These are phyloP conservation scores for Diatrype stigma DNA, from an alignment of 2,329 filamentous ascomycete genomes.

Conservation along the genomic window DNA sequence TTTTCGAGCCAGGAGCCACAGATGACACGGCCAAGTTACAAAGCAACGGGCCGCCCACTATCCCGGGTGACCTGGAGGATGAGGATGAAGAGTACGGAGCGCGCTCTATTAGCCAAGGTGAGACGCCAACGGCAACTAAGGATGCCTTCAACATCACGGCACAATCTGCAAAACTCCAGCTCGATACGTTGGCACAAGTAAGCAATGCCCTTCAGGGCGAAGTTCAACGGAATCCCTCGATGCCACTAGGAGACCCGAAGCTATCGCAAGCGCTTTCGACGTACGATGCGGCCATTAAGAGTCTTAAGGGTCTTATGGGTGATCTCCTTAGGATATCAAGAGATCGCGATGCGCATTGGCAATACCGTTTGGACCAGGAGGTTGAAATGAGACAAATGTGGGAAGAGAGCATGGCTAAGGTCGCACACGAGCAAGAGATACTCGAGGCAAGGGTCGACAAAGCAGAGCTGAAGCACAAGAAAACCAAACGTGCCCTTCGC, in stretches of 20 bases:
- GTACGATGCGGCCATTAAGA: conserved; percentile 86
- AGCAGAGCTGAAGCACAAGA: conserved; percentile 82
- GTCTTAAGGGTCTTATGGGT: conserved; percentile 76
- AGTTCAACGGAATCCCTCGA: conserved; percentile 62
- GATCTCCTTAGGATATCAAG: conserved; percentile 88
- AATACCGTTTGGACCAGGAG: conserved; percentile 88
- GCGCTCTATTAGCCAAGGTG: conserved; percentile 73
- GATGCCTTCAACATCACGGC: conserved; percentile 97
- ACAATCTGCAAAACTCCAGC: conserved; percentile 86
- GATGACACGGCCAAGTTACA: conserved; percentile 35
- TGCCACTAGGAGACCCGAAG: conserved; percentile 71
- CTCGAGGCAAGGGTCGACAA: conserved; percentile 84
- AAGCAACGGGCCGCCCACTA: conserved; percentile 30
- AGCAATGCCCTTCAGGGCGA: conserved; percentile 76
- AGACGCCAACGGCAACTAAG: conserved; percentile 70
- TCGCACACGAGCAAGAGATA: conserved; percentile 91
- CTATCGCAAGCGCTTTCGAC: conserved; percentile 74
- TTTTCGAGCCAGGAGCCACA: conserved; percentile 43
- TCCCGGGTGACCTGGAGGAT: conserved; percentile 41
- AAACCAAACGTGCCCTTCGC: conserved; percentile 83
- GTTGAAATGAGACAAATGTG: conserved; percentile 90
- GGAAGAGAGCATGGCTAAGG: conserved; percentile 98
- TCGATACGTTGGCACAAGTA: conserved; percentile 84
- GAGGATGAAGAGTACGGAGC: conserved; percentile 71
- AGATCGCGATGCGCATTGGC: conserved; percentile 95